Conservation (phyloP, 331 rosid genomes). For the Quercus lobata region DNA sequence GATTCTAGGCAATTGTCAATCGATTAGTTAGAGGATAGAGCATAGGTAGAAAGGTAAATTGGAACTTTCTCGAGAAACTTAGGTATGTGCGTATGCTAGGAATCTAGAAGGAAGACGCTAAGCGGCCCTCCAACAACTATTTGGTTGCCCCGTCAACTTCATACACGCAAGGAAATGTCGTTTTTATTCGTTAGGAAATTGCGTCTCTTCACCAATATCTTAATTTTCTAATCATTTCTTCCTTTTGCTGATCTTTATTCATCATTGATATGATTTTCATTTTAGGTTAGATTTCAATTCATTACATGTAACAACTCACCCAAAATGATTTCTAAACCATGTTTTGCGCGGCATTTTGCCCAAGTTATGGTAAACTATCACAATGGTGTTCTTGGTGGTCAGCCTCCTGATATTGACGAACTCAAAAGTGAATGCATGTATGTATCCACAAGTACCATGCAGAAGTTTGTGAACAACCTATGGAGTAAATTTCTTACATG, state of each 20-base stretch:
- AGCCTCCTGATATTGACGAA: slow-evolving; percentile 31
- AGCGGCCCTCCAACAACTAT: slow-evolving; percentile 45
- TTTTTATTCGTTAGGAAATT: slow-evolving; percentile 28
- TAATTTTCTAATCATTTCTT: slow-evolving; percentile 9
- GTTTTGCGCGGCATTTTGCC: slow-evolving; percentile 22
- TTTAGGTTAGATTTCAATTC: slow-evolving; percentile 46
- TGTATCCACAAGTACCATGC: background rate
- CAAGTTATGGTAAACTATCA: slow-evolving; percentile 44
- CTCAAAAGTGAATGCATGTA: slow-evolving; percentile 9
- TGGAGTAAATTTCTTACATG: background rate
- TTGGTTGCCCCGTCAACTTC: slow-evolving; percentile 67
- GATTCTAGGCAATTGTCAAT: too few species aligned
- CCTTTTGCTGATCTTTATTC: slow-evolving; percentile 11
- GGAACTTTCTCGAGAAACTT: background rate
- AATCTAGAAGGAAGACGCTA: slow-evolving; percentile 28
- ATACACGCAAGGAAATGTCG: slow-evolving; percentile 27
- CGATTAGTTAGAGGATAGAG: background rate
- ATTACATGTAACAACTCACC: slow-evolving; percentile 4
- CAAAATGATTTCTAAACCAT: slow-evolving; percentile 13
- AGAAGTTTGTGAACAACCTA: background rate
- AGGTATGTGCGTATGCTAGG: slow-evolving; percentile 1
- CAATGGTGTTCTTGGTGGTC: slow-evolving; percentile 6
- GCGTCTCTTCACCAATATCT: slow-evolving; percentile 45
- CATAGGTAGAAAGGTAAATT: slow-evolving; percentile 32
- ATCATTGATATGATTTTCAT: slow-evolving; percentile 4